Base-by-base conservation (phyloP, 345 rosid species). In the Eucalyptus victrix region DNA sequence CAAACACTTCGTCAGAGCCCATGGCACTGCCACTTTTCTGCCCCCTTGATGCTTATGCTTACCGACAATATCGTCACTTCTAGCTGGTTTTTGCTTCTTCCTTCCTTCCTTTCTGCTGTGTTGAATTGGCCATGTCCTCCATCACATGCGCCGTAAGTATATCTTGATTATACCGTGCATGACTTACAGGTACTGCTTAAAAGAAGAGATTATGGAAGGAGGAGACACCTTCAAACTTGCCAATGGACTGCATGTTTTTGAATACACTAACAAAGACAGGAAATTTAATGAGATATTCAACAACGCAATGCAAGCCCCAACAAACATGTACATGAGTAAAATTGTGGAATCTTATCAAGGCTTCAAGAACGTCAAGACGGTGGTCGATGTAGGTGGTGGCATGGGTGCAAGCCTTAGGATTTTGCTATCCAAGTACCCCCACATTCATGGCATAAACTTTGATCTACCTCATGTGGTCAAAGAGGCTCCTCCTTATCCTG, bases 351-450 rank as follows among this genome's bases (percentile, higher is more conserved):
- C 54, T 49, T 93, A 93, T 56, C 87, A 83, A 34, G 92, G 91
- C 11, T 89, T 93, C 49, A 87, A 91, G 2, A 62, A 54, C 8
- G 42, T 90, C 56, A 86, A 90, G 14, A 56, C 50, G 49, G 58
- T 93, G 86, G 93, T 91, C 42, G 92, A 93, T 88, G 94, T 90
- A 5, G 93, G 92, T 4, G 93, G 92, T 69, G 92, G 92, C 16
- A n/a, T 45, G 49, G 92, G 92, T 34, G 91, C 89, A 21, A 60
- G 91, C 54, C 89, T 91, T 12, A 62, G 49, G 28, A 17, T 89
- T 24, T 88, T 92, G 12, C 69, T 89, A 44, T 88, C 90, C 3
- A 89, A 91, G 60, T 50, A 90, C 86, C 93, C 92, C 47, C 81
- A 86, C 49, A 89, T 92, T 21, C 86, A 90, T 72, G 93, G 90